These are phyloP conservation scores for Hypholoma sublateritium DNA, from an alignment of 768 basidiomycete species.

Conservation along the genomic window DNA sequence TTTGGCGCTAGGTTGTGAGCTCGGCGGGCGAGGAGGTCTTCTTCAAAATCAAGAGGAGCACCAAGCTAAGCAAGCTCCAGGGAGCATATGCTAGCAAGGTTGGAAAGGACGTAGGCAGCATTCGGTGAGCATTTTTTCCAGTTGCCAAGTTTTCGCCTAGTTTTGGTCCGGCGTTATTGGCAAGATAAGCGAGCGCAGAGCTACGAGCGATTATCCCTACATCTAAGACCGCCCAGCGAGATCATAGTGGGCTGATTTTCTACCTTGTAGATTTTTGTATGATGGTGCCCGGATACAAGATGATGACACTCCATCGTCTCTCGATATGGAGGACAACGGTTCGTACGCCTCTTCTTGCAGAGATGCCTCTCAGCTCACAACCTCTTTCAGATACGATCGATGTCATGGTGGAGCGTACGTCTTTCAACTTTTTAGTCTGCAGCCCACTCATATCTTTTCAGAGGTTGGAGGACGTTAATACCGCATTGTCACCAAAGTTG, in stretches of 20 bases:
- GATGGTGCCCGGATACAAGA: constrained; percentile 86
- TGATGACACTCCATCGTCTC: constrained; percentile 79
- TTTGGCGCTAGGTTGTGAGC: constrained; percentile 60
- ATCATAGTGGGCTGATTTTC: constrained; percentile 4
- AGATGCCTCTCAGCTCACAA: constrained; percentile 4
- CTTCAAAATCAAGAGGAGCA: constrained; percentile 96
- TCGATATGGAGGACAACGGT: constrained; percentile 93
- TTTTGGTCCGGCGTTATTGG: not conserved
- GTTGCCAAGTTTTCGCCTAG: not conserved
- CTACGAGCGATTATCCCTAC: not conserved
- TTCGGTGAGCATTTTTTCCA: constrained; percentile 61
- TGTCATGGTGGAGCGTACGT: constrained; percentile 90
- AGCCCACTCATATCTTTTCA: constrained; percentile 19
- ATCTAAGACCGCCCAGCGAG: constrained; percentile 5
- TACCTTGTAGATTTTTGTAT: constrained; percentile 73
- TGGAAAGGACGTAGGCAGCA: constrained; percentile 83
- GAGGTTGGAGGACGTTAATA: constrained; percentile 45
- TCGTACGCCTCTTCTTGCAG: constrained; percentile 19
- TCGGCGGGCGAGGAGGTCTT: constrained; percentile 85
- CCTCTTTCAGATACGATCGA: constrained; percentile 81
- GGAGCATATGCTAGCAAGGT: constrained; percentile 92
- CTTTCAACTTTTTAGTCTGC: not conserved
- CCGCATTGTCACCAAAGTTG: constrained; percentile 8
- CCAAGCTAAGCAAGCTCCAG: constrained; percentile 89
- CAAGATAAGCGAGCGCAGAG: not conserved